phyloP scores from a whole-genome alignment of 345 rosid species.

The Eucalyptus pauciflora region DNA sequence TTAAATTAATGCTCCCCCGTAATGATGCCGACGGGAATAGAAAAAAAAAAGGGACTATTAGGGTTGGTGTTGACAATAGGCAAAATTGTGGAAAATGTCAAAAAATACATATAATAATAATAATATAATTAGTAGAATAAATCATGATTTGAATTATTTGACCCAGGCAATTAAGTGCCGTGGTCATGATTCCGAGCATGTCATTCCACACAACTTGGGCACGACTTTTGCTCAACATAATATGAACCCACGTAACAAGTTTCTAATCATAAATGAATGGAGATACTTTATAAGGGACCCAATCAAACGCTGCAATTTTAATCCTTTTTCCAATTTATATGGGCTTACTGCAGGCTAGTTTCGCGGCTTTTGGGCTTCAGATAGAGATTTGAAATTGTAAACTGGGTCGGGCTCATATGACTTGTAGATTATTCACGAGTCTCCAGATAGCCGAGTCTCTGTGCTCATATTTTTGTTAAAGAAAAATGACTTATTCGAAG shows the following conservation, averaged over 20 bases:
- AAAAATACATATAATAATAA: background rate
- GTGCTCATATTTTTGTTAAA: no score
- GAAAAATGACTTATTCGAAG: rapidly evolving
- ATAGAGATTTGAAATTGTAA: no score
- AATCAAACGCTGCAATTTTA: background rate
- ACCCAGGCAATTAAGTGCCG: background rate
- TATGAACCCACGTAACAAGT: background rate
- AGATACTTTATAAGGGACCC: background rate
- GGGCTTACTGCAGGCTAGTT: background rate
- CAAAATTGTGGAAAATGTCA: background rate
- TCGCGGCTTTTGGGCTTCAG: no score
- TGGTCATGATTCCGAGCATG: background rate
- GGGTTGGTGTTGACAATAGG: background rate
- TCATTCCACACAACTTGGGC: background rate
- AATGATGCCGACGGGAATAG: background rate
- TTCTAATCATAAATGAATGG: background rate
- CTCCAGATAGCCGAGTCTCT: rapidly evolving
- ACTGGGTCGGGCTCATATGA: rapidly evolving
- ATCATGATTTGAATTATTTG: background rate
- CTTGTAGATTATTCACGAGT: background rate
- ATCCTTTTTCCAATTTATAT: background rate
- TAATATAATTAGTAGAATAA: background rate
- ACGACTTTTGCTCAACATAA: background rate
- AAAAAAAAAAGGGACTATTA: background rate
- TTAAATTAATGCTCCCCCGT: background rate